A percentile compares a stretch with the other conserved stretches of the same genome.
Evolutionary conservation across 371 early-diverging fungal genomes (phyloP).

Genomic region (Enterocytospora artemiae): DNA sequence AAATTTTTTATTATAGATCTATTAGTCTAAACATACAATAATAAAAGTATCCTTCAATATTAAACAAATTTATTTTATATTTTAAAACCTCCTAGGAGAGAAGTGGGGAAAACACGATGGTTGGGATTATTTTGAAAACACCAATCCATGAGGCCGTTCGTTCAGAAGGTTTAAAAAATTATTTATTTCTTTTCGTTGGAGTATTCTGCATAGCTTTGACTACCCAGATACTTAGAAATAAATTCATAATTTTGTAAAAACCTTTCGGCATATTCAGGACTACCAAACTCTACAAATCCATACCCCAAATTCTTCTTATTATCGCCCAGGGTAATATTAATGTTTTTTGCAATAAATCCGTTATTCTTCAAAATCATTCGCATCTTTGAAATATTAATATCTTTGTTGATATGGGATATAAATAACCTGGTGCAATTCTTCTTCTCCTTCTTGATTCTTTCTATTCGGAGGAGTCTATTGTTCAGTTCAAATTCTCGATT

Average conservation of each 20-base stretch:
- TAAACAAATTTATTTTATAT: too few species aligned
- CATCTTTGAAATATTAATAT: conserved; percentile 36
- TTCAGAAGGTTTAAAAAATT: too few species aligned
- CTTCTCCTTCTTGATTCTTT: conserved; percentile 45
- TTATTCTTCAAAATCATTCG: conserved; percentile 35
- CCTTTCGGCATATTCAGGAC: conserved; percentile 39
- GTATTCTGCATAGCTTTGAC: conserved; percentile 32
- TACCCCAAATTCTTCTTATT: conserved; percentile 53
- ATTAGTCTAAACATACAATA: too few species aligned
- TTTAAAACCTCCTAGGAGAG: too few species aligned
- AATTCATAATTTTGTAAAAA: conserved; percentile 35
- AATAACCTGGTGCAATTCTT: conserved; percentile 45
- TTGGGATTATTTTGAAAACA: too few species aligned
- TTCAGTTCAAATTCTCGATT: conserved; percentile 34
- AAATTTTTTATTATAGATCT: too few species aligned
- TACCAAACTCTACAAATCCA: conserved; percentile 52
- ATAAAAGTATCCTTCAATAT: too few species aligned
- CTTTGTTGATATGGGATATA: conserved; percentile 47
- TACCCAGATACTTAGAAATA: conserved; percentile 34
- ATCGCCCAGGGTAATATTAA: conserved; percentile 28
- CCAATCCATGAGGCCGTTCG: too few species aligned
- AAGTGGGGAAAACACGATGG: too few species aligned
- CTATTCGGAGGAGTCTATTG: conserved; percentile 47
- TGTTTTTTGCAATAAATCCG: conserved; percentile 33
- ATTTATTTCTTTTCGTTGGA: conserved; percentile 41